These are phyloP conservation scores for Phytophthora fragariae DNA, from an alignment of 352 stramenopile genomes.

Conservation along the genomic window DNA sequence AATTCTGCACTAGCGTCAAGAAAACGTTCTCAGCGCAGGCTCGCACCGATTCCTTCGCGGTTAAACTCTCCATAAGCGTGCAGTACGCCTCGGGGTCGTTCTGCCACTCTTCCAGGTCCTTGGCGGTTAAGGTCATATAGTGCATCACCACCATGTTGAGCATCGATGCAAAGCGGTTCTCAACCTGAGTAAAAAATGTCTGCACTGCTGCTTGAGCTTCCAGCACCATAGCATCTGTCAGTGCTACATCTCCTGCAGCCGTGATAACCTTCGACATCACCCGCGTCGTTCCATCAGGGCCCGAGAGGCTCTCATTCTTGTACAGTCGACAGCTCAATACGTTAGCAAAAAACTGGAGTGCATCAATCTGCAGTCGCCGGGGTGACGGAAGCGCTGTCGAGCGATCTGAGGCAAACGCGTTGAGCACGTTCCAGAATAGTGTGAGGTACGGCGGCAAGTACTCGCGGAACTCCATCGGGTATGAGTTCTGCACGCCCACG, in stretches of 20 bases:
- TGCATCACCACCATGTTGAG: slow-evolving; percentile 79
- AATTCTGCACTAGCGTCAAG: slow-evolving; percentile 83
- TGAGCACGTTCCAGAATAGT: slow-evolving; percentile 73
- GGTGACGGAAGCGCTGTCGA: slow-evolving; percentile 25
- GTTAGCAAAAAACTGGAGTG: slow-evolving; percentile 84
- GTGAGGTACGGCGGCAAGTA: slow-evolving; percentile 73
- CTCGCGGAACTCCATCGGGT: slow-evolving; percentile 86
- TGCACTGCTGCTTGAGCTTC: slow-evolving; percentile 68
- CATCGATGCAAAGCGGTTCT: slow-evolving; percentile 60
- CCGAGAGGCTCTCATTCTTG: slow-evolving; percentile 72
- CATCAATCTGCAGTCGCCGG: slow-evolving; percentile 67
- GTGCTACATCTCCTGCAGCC: slow-evolving; percentile 71
- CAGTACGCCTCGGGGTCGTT: slow-evolving; percentile 74
- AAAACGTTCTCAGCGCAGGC: slow-evolving; percentile 86
- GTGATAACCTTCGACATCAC: slow-evolving; percentile 85
- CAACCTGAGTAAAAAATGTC: slow-evolving; percentile 57
- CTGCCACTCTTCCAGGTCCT: slow-evolving; percentile 78
- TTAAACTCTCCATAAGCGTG: slow-evolving; percentile 75
- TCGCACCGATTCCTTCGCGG: slow-evolving; percentile 81
- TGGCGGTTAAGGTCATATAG: slow-evolving; percentile 68
- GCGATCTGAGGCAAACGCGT: slow-evolving; percentile 25
- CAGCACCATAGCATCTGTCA: slow-evolving; percentile 82
- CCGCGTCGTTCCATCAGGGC: slow-evolving; percentile 45
- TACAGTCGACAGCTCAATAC: slow-evolving; percentile 85
- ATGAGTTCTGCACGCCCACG: slow-evolving; percentile 77